phyloP scores from a whole-genome alignment of 2,329 filamentous ascomycete genomes.

The Calonectria fujianensis region DNA sequence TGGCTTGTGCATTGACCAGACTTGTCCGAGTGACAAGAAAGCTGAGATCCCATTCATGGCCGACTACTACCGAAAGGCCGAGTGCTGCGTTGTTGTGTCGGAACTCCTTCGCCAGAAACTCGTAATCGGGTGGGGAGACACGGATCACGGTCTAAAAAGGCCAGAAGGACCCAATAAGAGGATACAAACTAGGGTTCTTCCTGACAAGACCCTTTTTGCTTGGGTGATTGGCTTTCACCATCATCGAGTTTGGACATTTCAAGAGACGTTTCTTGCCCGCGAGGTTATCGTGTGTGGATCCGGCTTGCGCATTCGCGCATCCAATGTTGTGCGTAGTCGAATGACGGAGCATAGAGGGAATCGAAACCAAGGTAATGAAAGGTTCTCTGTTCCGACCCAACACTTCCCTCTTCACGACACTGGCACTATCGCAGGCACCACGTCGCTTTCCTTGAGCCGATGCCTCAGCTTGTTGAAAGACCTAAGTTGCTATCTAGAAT shows the following conservation, averaged over 20 bases:
- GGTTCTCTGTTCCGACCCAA: not conserved
- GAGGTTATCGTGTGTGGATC: not conserved
- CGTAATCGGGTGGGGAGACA: not conserved
- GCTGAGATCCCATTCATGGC: not conserved
- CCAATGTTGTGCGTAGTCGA: not conserved
- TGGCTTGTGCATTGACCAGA: not conserved
- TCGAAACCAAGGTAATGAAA: not conserved
- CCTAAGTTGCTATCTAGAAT: no score
- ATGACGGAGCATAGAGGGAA: not conserved
- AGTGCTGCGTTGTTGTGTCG: not conserved
- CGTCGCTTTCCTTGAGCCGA: not conserved
- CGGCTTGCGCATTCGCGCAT: not conserved
- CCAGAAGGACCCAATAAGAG: not conserved
- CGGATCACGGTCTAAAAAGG: not conserved
- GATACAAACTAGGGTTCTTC: not conserved
- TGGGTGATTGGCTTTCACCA: not conserved
- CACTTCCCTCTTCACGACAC: not conserved
- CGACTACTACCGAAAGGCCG: not conserved
- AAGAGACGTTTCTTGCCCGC: not conserved
- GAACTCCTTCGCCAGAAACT: not conserved
- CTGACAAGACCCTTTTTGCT: not conserved
- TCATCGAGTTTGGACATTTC: not conserved
- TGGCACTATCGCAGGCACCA: not conserved
- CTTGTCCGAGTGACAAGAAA: not conserved
- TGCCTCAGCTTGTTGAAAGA: not conserved